Conservation (phyloP, 352 stramenopile genomes). For the Peronospora tabacina region DNA sequence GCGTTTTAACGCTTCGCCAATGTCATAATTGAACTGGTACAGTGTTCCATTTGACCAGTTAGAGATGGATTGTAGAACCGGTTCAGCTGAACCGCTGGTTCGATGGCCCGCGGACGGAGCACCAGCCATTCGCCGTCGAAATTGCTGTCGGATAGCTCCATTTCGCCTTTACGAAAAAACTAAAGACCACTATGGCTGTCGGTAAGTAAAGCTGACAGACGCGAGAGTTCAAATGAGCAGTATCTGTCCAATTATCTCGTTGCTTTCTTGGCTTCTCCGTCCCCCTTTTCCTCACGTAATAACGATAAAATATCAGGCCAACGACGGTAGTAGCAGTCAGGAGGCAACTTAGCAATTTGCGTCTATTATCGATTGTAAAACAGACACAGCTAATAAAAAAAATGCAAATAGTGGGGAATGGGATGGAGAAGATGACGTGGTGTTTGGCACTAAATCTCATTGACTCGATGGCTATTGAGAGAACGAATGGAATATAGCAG, state of each 20-base stretch:
- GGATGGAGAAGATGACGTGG: constrained; percentile 1
- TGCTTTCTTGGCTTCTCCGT: background rate
- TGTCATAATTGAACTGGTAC: constrained; percentile 8
- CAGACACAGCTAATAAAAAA: constrained; percentile 1
- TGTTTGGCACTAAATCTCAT: background rate
- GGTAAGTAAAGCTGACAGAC: constrained; percentile 37
- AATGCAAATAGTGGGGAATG: background rate
- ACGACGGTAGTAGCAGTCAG: constrained; percentile 19
- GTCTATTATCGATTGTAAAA: background rate
- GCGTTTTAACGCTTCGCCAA: too few species aligned
- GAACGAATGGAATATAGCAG: background rate
- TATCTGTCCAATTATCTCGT: constrained; percentile 8
- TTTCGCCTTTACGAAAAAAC: constrained; percentile 88
- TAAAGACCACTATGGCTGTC: constrained; percentile 82
- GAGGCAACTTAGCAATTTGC: constrained; percentile 9
- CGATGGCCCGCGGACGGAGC: constrained; percentile 30
- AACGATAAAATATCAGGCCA: constrained; percentile 14
- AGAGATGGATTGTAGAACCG: constrained; percentile 17
- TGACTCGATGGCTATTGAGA: background rate
- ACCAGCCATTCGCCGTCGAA: constrained; percentile 51
- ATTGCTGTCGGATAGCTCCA: constrained; percentile 31
- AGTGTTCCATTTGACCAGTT: constrained; percentile 10
- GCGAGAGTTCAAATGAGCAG: constrained; percentile 5
- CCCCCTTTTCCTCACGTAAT: constrained; percentile 1
- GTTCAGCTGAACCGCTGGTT: constrained; percentile 18